These are phyloP conservation scores for Coemansia pectinata DNA, from an alignment of 192 early-diverging fungal genomes.

Conservation along the genomic window DNA sequence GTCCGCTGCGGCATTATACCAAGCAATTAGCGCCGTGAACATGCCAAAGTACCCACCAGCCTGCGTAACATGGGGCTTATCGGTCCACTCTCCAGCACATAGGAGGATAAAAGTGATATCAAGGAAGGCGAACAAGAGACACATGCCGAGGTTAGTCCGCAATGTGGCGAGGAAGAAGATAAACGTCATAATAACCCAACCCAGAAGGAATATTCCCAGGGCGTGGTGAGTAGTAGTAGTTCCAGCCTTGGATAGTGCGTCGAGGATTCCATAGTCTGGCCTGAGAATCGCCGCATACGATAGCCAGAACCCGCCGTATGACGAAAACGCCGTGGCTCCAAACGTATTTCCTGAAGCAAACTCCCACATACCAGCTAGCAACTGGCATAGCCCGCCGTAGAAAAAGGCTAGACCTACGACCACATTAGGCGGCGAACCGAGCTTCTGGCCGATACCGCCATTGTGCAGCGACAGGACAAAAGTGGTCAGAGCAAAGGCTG, in stretches of 20 bases:
- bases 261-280: conserved; percentile 58
- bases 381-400: conserved; percentile 75
- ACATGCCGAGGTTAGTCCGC: conserved; percentile 63
- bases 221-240: conserved; percentile 42
- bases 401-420: conserved; percentile 69
- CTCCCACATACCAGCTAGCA: conserved; percentile 85
- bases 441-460: conserved; percentile 61
- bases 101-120: conserved; percentile 71
- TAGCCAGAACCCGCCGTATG: conserved; percentile 71
- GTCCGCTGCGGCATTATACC: conserved; percentile 71
- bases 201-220: conserved; percentile 66
- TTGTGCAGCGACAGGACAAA: conserved; percentile 75
- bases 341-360: conserved; percentile 77
- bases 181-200: conserved; percentile 70
- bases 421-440: conserved; percentile 57
- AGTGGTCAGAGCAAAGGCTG: conserved; percentile 56
- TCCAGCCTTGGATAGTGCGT: conserved; percentile 37
- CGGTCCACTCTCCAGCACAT: conserved; percentile 61
- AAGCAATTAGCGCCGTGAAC: conserved; percentile 72
- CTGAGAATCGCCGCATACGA: conserved; percentile 61
- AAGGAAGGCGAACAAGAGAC: conserved; percentile 66
- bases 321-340: conserved; percentile 78
- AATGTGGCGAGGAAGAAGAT: conserved; percentile 68
- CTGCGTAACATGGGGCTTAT: conserved; percentile 47
- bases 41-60: conserved; percentile 75